Evolutionary conservation across 768 basidiomycete species (phyloP), one percentile per base, ranked within the genome.

Genomic region (Suillus fuscotomentosus): DNA sequence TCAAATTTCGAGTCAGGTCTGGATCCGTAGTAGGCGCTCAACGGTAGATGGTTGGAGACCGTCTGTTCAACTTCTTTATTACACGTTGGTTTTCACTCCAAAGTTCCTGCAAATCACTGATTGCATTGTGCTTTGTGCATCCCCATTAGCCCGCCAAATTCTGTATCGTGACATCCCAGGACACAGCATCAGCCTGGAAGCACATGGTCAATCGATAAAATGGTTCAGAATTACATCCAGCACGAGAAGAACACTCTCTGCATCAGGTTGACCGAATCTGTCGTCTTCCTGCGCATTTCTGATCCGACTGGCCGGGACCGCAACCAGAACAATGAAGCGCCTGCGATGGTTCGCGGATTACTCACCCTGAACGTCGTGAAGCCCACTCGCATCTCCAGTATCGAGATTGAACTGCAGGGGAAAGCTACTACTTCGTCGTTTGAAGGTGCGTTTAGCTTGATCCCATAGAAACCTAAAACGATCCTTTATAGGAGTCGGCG

Each of bases 331-430:
- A 72, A 75, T 24, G 86, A 87, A 3, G 82, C 90, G 1, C 85
- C 88, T 0, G 82, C 88, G 15, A 77, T 89, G 67, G 79, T 92
- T 7, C 78, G 91, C 65, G 91, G 89, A 1, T 74, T 92, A 4
- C 79, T 92, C 63, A 85, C 84, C 3, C 77, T 92, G 31, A 79
- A 82, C 41, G 77, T 92, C 22, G 78, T 77, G 39, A 97, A 97
- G 74, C 89, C 96, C 1, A 95, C 87, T 61, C 87, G 85, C 69
- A 91, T 99, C 66, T 89, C 91, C 45, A 92, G 86, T 68, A 95
- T 99, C 60, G 89, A 90, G 60, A 82, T 96, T 50, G 88, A 90
- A 72, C 77, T 99, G 36, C 80, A 86, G 38, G 96, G 92, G 4
- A 86, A 83, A 62, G 80, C 87, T 17, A 77, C 83, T 17, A 88